Conservation (phyloP, 495 filamentous ascomycete species). For the Neurospora africana region DNA sequence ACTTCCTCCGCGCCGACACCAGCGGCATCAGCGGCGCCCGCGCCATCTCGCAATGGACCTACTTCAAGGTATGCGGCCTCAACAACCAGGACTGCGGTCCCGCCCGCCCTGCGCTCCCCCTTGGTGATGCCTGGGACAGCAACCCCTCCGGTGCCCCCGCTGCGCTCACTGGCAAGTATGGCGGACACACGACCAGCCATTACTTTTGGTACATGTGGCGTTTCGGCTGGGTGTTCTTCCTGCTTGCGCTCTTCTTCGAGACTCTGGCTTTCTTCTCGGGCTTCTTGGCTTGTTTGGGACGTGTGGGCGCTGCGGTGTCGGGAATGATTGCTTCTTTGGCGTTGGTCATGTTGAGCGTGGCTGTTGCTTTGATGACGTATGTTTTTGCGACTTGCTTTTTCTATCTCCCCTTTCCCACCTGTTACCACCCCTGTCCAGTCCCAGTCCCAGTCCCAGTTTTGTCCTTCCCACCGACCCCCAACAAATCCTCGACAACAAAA, state of each 20-base stretch:
- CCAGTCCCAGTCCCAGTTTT: background rate
- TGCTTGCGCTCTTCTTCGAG: conserved; percentile 56
- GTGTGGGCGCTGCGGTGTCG: conserved; percentile 36
- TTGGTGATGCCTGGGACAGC: conserved; percentile 41
- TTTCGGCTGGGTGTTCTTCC: conserved; percentile 63
- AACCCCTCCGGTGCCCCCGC: conserved; percentile 28
- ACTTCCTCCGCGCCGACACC: conserved; percentile 72
- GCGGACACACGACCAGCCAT: conserved; percentile 35
- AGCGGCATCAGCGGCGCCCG: conserved; percentile 55
- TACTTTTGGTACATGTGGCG: conserved; percentile 48
- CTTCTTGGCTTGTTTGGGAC: conserved; percentile 38
- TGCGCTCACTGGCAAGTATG: conserved; percentile 32
- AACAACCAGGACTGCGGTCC: conserved; percentile 38
- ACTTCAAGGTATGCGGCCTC: conserved; percentile 57
- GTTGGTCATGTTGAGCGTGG: conserved; percentile 36
- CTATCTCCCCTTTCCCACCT: background rate
- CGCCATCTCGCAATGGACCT: conserved; percentile 69
- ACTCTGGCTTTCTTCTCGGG: conserved; percentile 44
- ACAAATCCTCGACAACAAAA: background rate
- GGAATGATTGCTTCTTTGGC: conserved; percentile 27
- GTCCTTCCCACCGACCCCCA: background rate
- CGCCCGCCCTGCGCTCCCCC: conserved; percentile 32
- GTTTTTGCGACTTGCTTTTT: conserved; percentile 10
- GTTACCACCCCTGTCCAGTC: background rate
- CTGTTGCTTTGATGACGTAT: conserved; percentile 43